A percentile compares a stretch with the other conserved stretches of the same genome.
Conservation (phyloP, 192 early-diverging fungal species). For the Entomortierella parvispora region DNA sequence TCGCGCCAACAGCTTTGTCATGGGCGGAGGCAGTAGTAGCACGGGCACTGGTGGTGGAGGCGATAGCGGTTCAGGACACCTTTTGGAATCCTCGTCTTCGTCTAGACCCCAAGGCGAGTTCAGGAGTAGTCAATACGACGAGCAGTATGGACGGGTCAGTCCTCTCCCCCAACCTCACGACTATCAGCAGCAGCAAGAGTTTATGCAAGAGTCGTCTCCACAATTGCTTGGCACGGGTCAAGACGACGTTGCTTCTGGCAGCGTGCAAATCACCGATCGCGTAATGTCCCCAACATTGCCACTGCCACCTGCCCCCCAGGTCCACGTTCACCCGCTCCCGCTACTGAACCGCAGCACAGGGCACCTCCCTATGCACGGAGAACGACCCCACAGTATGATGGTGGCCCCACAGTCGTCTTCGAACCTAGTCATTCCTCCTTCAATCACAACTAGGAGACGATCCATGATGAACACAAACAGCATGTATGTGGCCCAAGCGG, state of each 20-base stretch:
- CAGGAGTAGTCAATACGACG: not conserved
- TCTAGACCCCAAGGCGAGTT: not conserved
- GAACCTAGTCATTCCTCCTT: conserved; percentile 23
- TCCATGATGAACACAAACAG: conserved; percentile 22
- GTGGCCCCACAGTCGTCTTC: not conserved
- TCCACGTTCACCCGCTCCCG: not conserved
- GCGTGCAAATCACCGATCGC: too few relatives aligned
- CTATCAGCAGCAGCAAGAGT: not conserved
- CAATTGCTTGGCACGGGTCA: too few relatives aligned
- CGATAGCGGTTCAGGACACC: too few relatives aligned
- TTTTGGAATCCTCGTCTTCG: too few relatives aligned
- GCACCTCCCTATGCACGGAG: not conserved
- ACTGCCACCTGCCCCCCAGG: too few relatives aligned
- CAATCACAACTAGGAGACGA: conserved; percentile 33
- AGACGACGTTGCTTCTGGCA: too few relatives aligned
- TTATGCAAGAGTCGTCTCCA: too few relatives aligned
- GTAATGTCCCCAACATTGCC: too few relatives aligned
- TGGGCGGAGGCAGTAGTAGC: not conserved
- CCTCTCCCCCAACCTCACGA: not conserved
- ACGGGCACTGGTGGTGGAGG: too few relatives aligned
- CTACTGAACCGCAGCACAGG: not conserved
- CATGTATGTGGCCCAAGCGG: not conserved
- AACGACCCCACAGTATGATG: not conserved
- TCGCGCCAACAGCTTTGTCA: not conserved
- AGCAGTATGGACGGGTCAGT: not conserved